Conservation (phyloP, 23 red algal genomes). For the Cyanidiococcus yangmingshanensis region DNA sequence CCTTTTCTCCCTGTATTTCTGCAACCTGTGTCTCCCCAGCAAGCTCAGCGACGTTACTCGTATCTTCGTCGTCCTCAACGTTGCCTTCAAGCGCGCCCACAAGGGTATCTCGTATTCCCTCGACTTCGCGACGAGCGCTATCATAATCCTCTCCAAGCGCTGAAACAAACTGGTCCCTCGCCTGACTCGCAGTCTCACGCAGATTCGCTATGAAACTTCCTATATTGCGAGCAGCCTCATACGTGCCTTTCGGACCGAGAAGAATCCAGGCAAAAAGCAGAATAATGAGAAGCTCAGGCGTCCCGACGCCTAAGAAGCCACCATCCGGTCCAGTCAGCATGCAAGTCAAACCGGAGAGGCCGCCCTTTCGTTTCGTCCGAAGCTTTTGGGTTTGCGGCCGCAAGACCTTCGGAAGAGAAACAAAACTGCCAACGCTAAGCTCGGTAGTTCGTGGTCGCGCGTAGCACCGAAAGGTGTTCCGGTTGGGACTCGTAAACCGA, state of each 20-base stretch:
- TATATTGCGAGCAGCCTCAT: not conserved
- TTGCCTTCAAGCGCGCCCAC: not conserved
- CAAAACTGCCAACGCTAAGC: too few species aligned
- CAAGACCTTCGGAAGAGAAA: too few species aligned
- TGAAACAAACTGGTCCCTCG: not conserved
- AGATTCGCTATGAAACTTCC: constrained; percentile 1
- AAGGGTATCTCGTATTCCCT: not conserved
- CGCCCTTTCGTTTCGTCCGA: too few species aligned
- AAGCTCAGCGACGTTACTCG: not conserved
- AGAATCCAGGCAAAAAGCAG: not conserved
- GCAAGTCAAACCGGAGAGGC: not conserved
- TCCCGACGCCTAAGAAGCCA: not conserved
- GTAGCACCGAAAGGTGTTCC: too few species aligned
- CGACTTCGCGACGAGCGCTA: not conserved
- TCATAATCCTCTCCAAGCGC: not conserved
- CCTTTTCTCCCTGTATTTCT: not conserved
- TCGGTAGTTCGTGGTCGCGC: too few species aligned
- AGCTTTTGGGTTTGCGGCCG: too few species aligned
- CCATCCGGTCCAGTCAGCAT: not conserved
- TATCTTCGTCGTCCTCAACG: not conserved
- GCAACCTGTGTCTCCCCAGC: not conserved
- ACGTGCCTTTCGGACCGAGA: not conserved
- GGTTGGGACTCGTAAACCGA: too few species aligned
- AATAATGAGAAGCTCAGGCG: not conserved
- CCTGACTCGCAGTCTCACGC: not conserved